These are phyloP conservation scores for Arthrobotrys megalospora DNA, from an alignment of 2,329 filamentous ascomycete genomes.

Conservation along the genomic window DNA sequence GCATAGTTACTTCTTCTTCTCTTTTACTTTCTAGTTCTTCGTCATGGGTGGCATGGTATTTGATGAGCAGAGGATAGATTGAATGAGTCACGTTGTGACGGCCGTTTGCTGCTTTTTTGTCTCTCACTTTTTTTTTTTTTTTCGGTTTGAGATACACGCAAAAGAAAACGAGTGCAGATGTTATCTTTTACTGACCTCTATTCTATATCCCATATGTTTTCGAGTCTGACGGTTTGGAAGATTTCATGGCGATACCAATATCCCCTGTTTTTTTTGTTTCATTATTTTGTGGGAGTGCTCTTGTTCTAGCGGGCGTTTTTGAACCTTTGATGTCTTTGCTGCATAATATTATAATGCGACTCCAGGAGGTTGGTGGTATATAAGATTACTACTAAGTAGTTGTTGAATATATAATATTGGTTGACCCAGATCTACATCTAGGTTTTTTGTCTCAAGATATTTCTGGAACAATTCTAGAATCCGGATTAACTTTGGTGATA, in stretches of 20 bases:
- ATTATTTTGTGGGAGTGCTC: slow-evolving; percentile 2
- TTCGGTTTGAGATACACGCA: slow-evolving; percentile 1
- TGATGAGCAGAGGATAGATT: slow-evolving; percentile 33
- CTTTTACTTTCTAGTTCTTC: slow-evolving; percentile 13
- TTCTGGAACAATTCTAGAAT: not conserved
- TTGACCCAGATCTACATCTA: not conserved
- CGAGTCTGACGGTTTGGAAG: slow-evolving; percentile 17
- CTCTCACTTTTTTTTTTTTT: slow-evolving; percentile 7
- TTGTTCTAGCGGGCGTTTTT: slow-evolving; percentile 51
- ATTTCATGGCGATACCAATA: slow-evolving; percentile 23
- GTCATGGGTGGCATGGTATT: slow-evolving; percentile 27
- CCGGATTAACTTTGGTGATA: not conserved
- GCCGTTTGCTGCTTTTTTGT: slow-evolving; percentile 18
- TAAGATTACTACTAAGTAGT: not conserved
- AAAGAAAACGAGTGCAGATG: slow-evolving; percentile 40
- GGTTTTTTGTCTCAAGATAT: no score
- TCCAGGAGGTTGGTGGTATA: not conserved
- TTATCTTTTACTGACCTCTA: slow-evolving; percentile 7
- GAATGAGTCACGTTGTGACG: slow-evolving; percentile 30
- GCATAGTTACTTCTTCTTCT: slow-evolving; percentile 32
- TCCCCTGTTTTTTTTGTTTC: not conserved
- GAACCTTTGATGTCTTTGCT: slow-evolving; percentile 7
- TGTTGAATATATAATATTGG: slow-evolving; percentile 15
- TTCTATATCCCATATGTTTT: slow-evolving; percentile 10
- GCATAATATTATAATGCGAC: not conserved